A percentile compares a stretch with the other conserved stretches of the same genome.
Evolutionary conservation across 1,139 yeast species (phyloP).

Genomic region (Lodderomyces pseudojiufengensis): DNA sequence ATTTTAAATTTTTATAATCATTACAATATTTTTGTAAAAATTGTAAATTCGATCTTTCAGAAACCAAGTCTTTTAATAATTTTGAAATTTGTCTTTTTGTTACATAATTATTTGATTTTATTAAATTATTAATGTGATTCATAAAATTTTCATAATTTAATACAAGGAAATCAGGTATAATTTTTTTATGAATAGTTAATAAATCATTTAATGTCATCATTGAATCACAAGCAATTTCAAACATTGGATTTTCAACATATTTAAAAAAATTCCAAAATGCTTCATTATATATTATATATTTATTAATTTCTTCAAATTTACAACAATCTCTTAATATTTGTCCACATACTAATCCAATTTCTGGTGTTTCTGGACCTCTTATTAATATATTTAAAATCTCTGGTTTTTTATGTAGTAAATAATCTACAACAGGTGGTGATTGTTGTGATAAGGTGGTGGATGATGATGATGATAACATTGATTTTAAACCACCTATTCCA

Average conservation of each 20-base stretch:
- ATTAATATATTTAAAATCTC: slow-evolving; percentile 60
- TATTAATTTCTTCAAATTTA: slow-evolving; percentile 69
- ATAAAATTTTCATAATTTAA: slow-evolving; percentile 56
- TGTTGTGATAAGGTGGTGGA: background rate
- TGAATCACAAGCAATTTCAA: slow-evolving; percentile 89
- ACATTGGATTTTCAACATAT: slow-evolving; percentile 70
- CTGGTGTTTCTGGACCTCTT: slow-evolving; percentile 67
- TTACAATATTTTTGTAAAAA: slow-evolving; percentile 77
- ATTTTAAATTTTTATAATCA: slow-evolving; percentile 75
- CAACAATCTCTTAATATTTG: slow-evolving; percentile 82
- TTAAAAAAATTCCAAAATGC: slow-evolving; percentile 80
- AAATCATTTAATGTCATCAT: slow-evolving; percentile 73
- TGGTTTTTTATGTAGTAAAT: slow-evolving; percentile 59
- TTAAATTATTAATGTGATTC: slow-evolving; percentile 58
- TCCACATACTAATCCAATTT: slow-evolving; percentile 72
- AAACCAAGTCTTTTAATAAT: slow-evolving; percentile 69
- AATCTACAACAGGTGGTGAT: slow-evolving; percentile 78
- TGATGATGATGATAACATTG: background rate
- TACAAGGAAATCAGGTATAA: slow-evolving; percentile 67
- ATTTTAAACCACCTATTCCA: slow-evolving; percentile 1
- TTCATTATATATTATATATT: slow-evolving; percentile 50
- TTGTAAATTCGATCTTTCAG: slow-evolving; percentile 65
- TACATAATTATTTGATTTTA: slow-evolving; percentile 79
- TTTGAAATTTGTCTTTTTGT: slow-evolving; percentile 89
- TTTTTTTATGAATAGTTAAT: slow-evolving; percentile 62